Conservation (phyloP, 2,329 filamentous ascomycete genomes). For the Penicillium sp. region DNA sequence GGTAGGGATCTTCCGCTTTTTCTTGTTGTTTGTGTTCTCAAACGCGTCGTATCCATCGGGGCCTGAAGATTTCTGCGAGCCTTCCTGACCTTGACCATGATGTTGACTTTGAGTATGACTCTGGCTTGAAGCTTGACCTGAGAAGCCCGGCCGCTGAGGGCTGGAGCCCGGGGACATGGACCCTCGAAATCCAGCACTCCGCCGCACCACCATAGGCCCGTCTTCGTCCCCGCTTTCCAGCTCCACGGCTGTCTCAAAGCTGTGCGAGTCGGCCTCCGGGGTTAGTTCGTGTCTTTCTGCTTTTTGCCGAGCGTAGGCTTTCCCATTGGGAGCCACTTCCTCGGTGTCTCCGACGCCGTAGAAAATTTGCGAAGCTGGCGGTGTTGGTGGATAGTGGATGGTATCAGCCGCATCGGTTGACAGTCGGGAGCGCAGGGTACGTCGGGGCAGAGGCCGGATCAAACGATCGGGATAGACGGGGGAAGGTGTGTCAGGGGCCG, state of each 20-base stretch:
- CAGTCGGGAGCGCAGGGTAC: constrained; percentile 81
- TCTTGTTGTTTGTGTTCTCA: constrained; percentile 99
- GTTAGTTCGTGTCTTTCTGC: constrained; percentile 43
- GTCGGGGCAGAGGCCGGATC: constrained; percentile 88
- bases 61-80: constrained; percentile 58
- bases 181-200: constrained; percentile 45
- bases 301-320: constrained; percentile 51
- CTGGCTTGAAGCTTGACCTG: constrained; percentile 23
- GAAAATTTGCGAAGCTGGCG: constrained; percentile 72
- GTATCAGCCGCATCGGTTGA: constrained; percentile 81
- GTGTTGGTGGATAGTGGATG: constrained; percentile 78
- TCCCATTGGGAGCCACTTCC: constrained; percentile 53
- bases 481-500: constrained; percentile 70
- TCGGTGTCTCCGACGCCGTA: constrained; percentile 67
- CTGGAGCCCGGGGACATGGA: constrained; percentile 37
- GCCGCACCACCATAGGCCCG: constrained; percentile 44
- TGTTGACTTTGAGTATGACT: neutral
- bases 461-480: constrained; percentile 84
- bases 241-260: constrained; percentile 58
- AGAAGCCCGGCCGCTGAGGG: constrained; percentile 29
- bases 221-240: constrained; percentile 66
- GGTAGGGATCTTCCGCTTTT: constrained; percentile 96
- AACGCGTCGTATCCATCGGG: constrained; percentile 95
- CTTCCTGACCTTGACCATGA: constrained; percentile 7
- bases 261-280: constrained; percentile 42